A percentile compares a stretch with the other conserved stretches of the same genome.
phyloP scores from a whole-genome alignment of 177 flowering plant genomes.

The Vitis hybrid region DNA sequence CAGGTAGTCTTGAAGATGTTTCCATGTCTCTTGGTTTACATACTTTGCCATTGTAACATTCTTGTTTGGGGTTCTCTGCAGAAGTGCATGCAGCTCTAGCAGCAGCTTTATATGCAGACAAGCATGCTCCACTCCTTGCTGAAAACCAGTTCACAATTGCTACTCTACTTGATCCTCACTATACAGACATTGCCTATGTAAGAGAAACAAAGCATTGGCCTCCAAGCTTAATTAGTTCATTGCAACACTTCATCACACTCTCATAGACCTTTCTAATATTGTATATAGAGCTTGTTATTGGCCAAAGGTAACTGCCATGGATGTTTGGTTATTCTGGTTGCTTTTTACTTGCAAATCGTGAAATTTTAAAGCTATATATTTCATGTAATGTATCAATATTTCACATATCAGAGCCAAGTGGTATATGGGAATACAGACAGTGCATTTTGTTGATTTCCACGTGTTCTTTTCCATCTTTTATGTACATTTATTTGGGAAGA shows the following conservation, averaged over 20 bases:
- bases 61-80: slow-evolving; percentile 18
- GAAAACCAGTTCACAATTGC: slow-evolving; percentile 79
- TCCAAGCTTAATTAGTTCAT: slow-evolving; percentile 65
- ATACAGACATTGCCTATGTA: slow-evolving; percentile 65
- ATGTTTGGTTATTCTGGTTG: no score
- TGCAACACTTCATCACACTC: slow-evolving; percentile 64
- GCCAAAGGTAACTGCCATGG: no score
- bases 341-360: no score
- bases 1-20: slow-evolving; percentile 32
- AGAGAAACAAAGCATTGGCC: slow-evolving; percentile 83
- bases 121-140: slow-evolving; percentile 63
- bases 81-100: slow-evolving; percentile 81
- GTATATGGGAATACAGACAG: no score
- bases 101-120: slow-evolving; percentile 66
- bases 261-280: slow-evolving; percentile 5
- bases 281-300: no score
- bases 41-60: background rate
- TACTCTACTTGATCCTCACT: slow-evolving; percentile 70
- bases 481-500: background rate
- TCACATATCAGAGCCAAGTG: no score
- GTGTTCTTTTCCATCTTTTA: no score
- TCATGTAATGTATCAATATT: no score
- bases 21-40: no score
- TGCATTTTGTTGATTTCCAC: no score
- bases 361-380: no score